Base-by-base conservation (phyloP, 2,329 filamentous ascomycete genomes). In the Tricladium varicosporioides region DNA sequence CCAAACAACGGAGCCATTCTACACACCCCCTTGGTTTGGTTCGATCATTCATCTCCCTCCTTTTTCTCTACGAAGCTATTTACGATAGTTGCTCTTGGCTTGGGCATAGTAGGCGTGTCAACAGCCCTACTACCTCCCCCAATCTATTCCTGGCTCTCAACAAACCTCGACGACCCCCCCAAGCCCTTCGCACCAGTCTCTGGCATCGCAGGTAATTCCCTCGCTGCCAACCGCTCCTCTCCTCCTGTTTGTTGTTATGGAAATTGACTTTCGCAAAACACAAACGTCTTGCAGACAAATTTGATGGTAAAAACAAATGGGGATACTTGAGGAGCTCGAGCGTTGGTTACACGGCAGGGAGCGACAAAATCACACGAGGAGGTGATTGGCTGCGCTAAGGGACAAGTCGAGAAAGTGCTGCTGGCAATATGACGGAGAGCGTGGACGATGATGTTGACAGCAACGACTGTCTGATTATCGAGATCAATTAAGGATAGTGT, bases 111-210 rank as follows among this genome's bases (percentile, higher is more conserved):
- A 52, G 87, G 87, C 58, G 74, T 83, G 33, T 84, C 85, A 1
- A 87, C 84, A 10, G 86, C 87, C 87, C n/a, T 91, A 87, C 72
- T 91, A 89, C 69, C 80, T 92, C 32, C 82, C 84, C 5, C 71
- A 73, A 53, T 74, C 74, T 60, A 74, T 52, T 68, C 72, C 46
- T 47, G 72, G 76, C 4, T 63, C 74, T 73, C 75, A 32, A 83
- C 87, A 52, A 80, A 84, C 60, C 72, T 87, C 18, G 60, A 87
- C 42, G 84, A 87, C 5, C 80, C 80, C 4, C 70, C 77, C 0
- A 70, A 83, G 60, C 78, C 92, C 32, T 91, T 92, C 71, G 80
- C 83, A 10, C 89, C 86, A 31, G 88, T 89, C 0, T 92, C 87
- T 1, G 88, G 89, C 1, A 85, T 82, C 62, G 87, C 88, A 0